Evolutionary conservation across 768 basidiomycete genomes (phyloP).

Genomic region (Phylloporus arenicola): DNA sequence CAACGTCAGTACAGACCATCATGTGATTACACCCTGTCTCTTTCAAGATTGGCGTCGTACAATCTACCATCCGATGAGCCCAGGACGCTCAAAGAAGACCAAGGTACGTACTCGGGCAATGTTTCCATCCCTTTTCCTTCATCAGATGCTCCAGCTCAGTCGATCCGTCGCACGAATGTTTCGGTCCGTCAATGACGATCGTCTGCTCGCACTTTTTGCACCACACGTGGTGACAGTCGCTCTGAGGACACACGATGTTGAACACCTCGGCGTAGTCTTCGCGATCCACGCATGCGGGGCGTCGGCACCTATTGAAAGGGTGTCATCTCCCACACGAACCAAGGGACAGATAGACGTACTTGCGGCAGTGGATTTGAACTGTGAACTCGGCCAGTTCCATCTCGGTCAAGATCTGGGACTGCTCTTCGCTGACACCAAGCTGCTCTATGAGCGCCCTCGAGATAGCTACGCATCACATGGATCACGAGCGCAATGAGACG

Average conservation of each 20-base stretch:
- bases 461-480: conserved; percentile 29
- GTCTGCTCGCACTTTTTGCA: conserved; percentile 54
- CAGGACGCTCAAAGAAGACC: not conserved
- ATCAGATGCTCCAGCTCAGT: conserved; percentile 50
- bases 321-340: not conserved
- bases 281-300: conserved; percentile 47
- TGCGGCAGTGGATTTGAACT: conserved; percentile 44
- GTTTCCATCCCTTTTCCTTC: conserved; percentile 53
- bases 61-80: conserved; percentile 26
- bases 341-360: conserved; percentile 27
- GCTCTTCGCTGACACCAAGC: conserved; percentile 41
- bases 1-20: conserved; percentile 32
- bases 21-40: conserved; percentile 55
- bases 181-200: conserved; percentile 32
- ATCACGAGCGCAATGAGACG: not conserved
- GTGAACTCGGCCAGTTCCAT: conserved; percentile 43
- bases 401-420: conserved; percentile 39
- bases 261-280: conserved; percentile 37
- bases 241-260: conserved; percentile 46
- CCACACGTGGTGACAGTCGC: conserved; percentile 48
- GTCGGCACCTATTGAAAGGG: conserved; percentile 39
- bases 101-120: conserved; percentile 47
- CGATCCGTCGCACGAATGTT: conserved; percentile 56
- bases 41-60: conserved; percentile 47
- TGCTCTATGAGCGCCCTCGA: conserved; percentile 35